Evolutionary conservation across 768 basidiomycete species (phyloP).

Genomic region (Cyclocybe aegerita): DNA sequence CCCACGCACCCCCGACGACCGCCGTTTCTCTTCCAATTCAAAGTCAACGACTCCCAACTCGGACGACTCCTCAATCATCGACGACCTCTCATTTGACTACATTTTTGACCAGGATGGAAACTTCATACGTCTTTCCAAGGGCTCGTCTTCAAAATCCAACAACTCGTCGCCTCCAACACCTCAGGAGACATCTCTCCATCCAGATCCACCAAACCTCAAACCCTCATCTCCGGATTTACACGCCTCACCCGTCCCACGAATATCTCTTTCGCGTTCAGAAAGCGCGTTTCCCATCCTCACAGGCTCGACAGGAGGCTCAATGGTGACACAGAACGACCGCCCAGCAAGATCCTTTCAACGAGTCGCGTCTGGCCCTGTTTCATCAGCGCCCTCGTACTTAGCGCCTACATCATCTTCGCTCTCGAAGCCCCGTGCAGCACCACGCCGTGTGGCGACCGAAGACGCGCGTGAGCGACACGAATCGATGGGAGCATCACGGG

Average conservation of each 20-base stretch:
- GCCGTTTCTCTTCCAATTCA: slow-evolving; percentile 18
- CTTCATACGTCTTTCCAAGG: slow-evolving; percentile 56
- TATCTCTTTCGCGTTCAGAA: slow-evolving; percentile 67
- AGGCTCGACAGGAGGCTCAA: slow-evolving; percentile 24
- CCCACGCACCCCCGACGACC: slow-evolving; percentile 38
- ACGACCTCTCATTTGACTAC: slow-evolving; percentile 69
- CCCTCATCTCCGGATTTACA: slow-evolving; percentile 34
- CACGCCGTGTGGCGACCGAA: slow-evolving; percentile 44
- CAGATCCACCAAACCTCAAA: slow-evolving; percentile 32
- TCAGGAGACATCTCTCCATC: slow-evolving; percentile 37
- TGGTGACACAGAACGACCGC: slow-evolving; percentile 31
- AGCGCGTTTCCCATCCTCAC: slow-evolving; percentile 53
- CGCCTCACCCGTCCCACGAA: slow-evolving; percentile 39
- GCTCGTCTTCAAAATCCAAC: slow-evolving; percentile 43
- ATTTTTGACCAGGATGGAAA: slow-evolving; percentile 55
- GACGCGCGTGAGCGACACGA: slow-evolving; percentile 30
- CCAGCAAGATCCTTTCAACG: slow-evolving; percentile 61
- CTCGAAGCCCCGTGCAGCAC: slow-evolving; percentile 32
- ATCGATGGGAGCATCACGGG: slow-evolving; percentile 17
- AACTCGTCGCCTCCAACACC: slow-evolving; percentile 47
- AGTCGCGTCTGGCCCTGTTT: slow-evolving; percentile 58
- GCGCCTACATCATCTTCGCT: slow-evolving; percentile 31
- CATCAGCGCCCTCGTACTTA: slow-evolving; percentile 29
- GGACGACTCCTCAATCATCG: slow-evolving; percentile 59
- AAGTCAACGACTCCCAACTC: slow-evolving; percentile 35